Evolutionary conservation across 2,329 filamentous ascomycete genomes (phyloP).

Genomic region (Colletotrichum acutatum): DNA sequence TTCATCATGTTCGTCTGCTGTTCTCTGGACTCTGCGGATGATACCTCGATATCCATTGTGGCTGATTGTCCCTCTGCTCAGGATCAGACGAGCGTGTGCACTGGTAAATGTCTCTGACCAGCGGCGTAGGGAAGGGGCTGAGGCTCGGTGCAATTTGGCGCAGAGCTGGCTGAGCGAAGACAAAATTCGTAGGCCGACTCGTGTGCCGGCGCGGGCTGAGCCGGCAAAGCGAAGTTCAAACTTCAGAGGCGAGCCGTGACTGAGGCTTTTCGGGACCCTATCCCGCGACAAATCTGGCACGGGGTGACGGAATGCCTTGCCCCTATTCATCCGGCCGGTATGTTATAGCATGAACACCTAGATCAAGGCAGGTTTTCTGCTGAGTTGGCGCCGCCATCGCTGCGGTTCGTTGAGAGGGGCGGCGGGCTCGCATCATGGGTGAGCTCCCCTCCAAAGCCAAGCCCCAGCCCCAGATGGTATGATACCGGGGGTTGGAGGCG

Average conservation of each 20-base stretch:
- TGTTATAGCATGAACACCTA: slow-evolving; percentile 5
- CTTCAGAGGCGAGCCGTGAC: background rate
- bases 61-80: slow-evolving; percentile 10
- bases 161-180: slow-evolving; percentile 30
- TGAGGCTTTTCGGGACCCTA: slow-evolving; percentile 3
- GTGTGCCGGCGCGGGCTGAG: slow-evolving; percentile 20
- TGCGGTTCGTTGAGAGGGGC: slow-evolving; percentile 19
- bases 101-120: background rate
- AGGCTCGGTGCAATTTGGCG: slow-evolving; percentile 32
- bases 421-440: slow-evolving; percentile 3
- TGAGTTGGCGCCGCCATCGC: background rate
- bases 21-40: slow-evolving; percentile 1
- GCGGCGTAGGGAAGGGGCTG: slow-evolving; percentile 25
- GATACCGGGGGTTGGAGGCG: background rate
- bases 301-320: slow-evolving; percentile 12
- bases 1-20: background rate
- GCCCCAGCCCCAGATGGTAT: background rate
- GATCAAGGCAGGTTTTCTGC: background rate
- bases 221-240: background rate
- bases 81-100: slow-evolving; percentile 18
- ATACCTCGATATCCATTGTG: background rate
- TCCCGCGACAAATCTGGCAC: background rate
- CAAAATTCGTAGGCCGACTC: slow-evolving; percentile 18
- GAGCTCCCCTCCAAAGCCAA: slow-evolving; percentile 1
- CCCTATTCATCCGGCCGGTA: background rate